Evolutionary conservation across 768 basidiomycete genomes (phyloP).

Genomic region (Cystofilobasidium capitatum): DNA sequence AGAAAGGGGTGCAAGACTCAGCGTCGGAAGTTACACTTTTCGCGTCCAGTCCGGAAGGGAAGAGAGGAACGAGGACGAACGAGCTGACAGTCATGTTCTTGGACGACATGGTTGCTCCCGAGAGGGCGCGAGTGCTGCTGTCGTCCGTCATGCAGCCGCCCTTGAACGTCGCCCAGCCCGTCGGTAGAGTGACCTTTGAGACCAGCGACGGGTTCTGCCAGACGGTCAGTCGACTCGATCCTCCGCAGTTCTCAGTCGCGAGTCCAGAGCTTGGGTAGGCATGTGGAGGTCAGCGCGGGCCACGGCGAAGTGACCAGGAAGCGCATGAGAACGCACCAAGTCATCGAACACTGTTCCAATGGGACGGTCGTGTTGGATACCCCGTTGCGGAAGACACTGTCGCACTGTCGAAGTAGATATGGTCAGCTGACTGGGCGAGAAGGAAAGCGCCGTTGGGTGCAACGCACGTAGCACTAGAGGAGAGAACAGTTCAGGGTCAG

Average conservation of each 20-base stretch:
- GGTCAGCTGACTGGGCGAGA: not conserved
- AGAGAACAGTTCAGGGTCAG: not conserved
- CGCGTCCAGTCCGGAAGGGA: too few relatives aligned
- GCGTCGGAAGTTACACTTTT: conserved; percentile 30
- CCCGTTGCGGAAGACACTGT: conserved; percentile 34
- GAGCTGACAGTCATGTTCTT: conserved; percentile 11
- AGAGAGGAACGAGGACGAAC: not conserved
- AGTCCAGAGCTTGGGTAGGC: conserved; percentile 32
- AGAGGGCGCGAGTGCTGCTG: conserved; percentile 5
- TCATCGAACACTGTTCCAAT: conserved; percentile 31
- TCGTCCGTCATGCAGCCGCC: conserved; percentile 15
- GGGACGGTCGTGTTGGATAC: conserved; percentile 35
- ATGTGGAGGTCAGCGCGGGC: too few relatives aligned
- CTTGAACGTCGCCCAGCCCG: not conserved
- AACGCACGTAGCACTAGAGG: conserved; percentile 5
- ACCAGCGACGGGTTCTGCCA: conserved; percentile 31
- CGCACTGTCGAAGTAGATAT: conserved; percentile 30
- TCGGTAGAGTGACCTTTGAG: not conserved
- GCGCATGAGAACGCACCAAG: not conserved
- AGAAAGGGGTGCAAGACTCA: not conserved
- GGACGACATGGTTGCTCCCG: not conserved
- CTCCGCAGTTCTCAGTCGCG: conserved; percentile 38
- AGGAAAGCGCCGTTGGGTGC: too few relatives aligned
- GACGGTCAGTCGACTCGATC: conserved; percentile 32
- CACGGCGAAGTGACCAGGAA: too few relatives aligned